Base-by-base conservation (phyloP, 768 basidiomycete species). In the Porphyrellus cyaneotinctus region DNA sequence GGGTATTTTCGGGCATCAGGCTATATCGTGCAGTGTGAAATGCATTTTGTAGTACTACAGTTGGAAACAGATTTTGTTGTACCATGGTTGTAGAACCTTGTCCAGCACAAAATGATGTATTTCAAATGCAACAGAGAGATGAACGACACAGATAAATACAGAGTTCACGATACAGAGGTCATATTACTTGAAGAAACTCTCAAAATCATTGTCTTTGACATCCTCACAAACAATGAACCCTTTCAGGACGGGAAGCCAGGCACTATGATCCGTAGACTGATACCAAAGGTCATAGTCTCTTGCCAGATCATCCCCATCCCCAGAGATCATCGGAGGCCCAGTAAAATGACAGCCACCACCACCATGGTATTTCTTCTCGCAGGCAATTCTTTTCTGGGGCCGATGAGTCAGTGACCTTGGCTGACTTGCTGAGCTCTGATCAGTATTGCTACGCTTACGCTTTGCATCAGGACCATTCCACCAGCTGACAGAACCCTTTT, bases 1-100 rank as follows among this genome's bases (percentile, higher is more conserved):
- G 47, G 47, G 0, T 58, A 51, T 42, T 58, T 58, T 36, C 14
- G 8, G 3, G 28, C 35, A 23, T 57, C 26, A 0, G 46, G 48
- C 3, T 57, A 57, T 24, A 47, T 53, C 1, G 26, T 38, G n/a
- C n/a, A n/a, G n/a, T n/a, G n/a, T n/a, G n/a, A n/a, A n/a, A n/a
- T n/a, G n/a, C n/a, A n/a, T n/a, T n/a, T n/a, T n/a, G n/a, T n/a
- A n/a, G n/a, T n/a, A n/a, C n/a, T n/a, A n/a, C n/a, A n/a, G n/a
- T n/a, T n/a, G n/a, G n/a, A n/a, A n/a, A n/a, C n/a, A n/a, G n/a
- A n/a, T 28, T 28, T 4, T 28, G 26, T 28, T 28, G 26, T 28
- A 28, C n/a, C n/a, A 9, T 28, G 26, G 5, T 28, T 28, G 26
- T 28, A n/a, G n/a, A n/a, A n/a, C n/a, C n/a, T n/a, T n/a, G n/a